A percentile compares a stretch with the other conserved stretches of the same genome.
Conservation (phyloP, 768 basidiomycete genomes). For the Collybia nuda region DNA sequence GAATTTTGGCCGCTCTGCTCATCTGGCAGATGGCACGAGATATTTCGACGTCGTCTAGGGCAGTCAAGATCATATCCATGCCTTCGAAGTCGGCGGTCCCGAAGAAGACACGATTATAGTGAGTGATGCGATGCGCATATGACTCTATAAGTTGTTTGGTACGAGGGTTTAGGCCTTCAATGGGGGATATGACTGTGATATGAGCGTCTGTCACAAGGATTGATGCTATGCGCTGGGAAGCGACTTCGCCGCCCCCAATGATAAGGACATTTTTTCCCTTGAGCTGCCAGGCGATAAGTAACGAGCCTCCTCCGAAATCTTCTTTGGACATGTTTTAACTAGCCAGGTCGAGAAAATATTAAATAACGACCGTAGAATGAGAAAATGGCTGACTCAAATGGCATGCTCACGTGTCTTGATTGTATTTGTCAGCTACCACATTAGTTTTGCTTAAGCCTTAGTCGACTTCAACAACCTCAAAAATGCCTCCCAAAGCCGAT, state of each 20-base stretch:
- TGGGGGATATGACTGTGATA: constrained; percentile 78
- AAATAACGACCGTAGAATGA: too few relatives aligned
- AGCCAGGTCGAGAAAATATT: too few relatives aligned
- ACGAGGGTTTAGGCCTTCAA: constrained; percentile 59
- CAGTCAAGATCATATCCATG: constrained; percentile 87
- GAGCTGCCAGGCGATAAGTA: constrained; percentile 94
- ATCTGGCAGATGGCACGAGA: constrained; percentile 72
- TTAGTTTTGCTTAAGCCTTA: constrained; percentile 1
- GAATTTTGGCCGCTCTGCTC: constrained; percentile 68
- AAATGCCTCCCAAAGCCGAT: constrained; percentile 82
- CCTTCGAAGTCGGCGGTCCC: constrained; percentile 65
- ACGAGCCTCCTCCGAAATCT: constrained; percentile 59
- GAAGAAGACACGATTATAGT: constrained; percentile 68
- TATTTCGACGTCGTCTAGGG: constrained; percentile 79
- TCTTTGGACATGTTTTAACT: background rate
- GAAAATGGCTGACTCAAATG: too few relatives aligned
- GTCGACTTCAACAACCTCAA: constrained; percentile 9
- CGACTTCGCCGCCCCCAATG: constrained; percentile 93
- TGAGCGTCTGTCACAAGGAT: constrained; percentile 78
- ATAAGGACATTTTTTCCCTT: constrained; percentile 81
- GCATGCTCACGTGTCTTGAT: too few relatives aligned
- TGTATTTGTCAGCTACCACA: too few relatives aligned
- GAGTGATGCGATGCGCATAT: constrained; percentile 55
- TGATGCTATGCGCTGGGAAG: constrained; percentile 83
- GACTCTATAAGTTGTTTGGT: constrained; percentile 52